Evolutionary conservation across 1,284 basidiomycete genomes (phyloP), one percentile per base, ranked within the genome.

Genomic region (Leucoagaricus sp.): DNA sequence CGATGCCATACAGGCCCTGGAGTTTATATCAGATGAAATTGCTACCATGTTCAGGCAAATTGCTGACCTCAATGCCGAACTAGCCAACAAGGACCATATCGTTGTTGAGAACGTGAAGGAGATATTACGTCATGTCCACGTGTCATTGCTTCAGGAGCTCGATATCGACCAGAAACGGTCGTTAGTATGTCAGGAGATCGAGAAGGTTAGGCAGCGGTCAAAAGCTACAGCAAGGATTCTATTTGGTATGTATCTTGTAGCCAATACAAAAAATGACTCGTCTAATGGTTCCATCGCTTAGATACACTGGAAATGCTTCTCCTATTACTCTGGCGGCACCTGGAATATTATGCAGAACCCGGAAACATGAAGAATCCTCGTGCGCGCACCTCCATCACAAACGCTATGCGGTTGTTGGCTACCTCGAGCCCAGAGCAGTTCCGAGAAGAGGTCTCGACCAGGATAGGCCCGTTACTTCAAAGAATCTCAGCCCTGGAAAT

Each of bases 311-410:
- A 97, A 72, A 90, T 95, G 77, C 72, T 93, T 6, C 76, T 97
- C 6, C 78, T 97, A 5, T 77, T 97, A 25, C 77, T 94, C 10
- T 96, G 93, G 88, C 81, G 94, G 31, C 95, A 98, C 68, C 68
- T 96, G 36, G 79, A 85, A 17, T 82, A 83, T 61, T 91, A 87
- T 64, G 67, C 77, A 13, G 63, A 75, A 67, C 54, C 73, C 67
- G 46, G 69, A 70, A 56, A 64, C 68, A 61, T 72, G 72, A 64
- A 71, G 67, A 49, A 66, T 64, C 26, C 75, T 67, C 64, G 70
- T 72, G 58, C 72, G 69, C 64, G 72, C 67, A 61, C 67, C 36
- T 74, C 76, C n/a, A 73, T 80, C 38, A 73, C 79, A 29, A 75
- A 78, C 47, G 76, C 80, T 10, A 76, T 85, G 74, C 79, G 84